Evolutionary conservation across 2,329 filamentous ascomycete species (phyloP).

Genomic region (Pseudogymnoascus sp.): DNA sequence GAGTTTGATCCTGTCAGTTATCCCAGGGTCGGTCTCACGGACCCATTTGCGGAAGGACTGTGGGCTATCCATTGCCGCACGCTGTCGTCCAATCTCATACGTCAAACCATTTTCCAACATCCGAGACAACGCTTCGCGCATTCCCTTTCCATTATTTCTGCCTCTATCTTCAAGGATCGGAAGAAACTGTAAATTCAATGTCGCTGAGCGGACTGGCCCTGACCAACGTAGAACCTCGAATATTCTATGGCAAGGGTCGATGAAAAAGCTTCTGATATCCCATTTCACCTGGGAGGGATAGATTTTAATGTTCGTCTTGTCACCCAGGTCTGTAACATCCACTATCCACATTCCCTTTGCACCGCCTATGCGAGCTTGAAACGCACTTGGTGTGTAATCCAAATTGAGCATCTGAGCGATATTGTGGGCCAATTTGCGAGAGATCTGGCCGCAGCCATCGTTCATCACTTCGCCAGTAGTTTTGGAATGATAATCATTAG

Average conservation of each 20-base stretch:
- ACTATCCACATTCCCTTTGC: constrained; percentile 71
- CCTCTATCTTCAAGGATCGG: constrained; percentile 57
- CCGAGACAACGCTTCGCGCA: constrained; percentile 40
- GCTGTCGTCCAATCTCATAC: constrained; percentile 43
- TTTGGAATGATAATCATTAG: constrained; percentile 34
- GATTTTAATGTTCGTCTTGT: constrained; percentile 55
- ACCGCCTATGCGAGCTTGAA: constrained; percentile 62
- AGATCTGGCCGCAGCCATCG: constrained; percentile 59
- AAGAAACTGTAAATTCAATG: constrained; percentile 60
- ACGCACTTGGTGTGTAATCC: constrained; percentile 48
- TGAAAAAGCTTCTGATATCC: constrained; percentile 33
- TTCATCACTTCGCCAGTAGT: constrained; percentile 45
- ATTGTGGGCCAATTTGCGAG: constrained; percentile 44
- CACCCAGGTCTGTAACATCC: constrained; percentile 39
- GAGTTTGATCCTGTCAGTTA: constrained; percentile 27
- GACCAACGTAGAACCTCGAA: constrained; percentile 54
- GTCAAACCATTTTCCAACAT: constrained; percentile 43
- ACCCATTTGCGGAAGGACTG: constrained; percentile 47
- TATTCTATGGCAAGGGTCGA: constrained; percentile 43
- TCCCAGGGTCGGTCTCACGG: constrained; percentile 34
- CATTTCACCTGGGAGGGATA: constrained; percentile 64
- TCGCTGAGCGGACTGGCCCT: constrained; percentile 39
- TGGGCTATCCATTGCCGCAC: constrained; percentile 41
- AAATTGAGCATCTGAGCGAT: constrained; percentile 45
- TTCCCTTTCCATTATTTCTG: constrained; percentile 29